A percentile compares a stretch with the other conserved stretches of the same genome.
Evolutionary conservation across 2,329 filamentous ascomycete species (phyloP).

Genomic region (Celoporthe dispersa): DNA sequence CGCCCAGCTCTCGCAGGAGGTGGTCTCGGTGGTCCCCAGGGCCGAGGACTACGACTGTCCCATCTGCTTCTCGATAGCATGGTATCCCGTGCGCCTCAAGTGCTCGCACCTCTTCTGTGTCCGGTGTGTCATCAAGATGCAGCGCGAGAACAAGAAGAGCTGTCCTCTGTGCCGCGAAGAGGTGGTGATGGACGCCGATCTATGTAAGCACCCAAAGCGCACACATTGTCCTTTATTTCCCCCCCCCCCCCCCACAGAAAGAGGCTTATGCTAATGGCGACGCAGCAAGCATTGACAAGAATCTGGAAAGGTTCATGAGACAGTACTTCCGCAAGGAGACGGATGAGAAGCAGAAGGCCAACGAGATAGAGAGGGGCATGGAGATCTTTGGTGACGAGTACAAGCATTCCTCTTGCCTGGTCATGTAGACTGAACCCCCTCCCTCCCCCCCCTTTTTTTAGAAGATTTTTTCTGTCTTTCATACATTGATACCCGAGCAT

Average conservation of each 20-base stretch:
- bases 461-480: not conserved
- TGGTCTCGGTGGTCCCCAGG: constrained; percentile 76
- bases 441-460: not conserved
- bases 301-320: constrained; percentile 71
- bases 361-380: constrained; percentile 75
- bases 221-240: too few species aligned
- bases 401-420: constrained; percentile 58
- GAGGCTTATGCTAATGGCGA: not conserved
- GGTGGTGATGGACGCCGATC: constrained; percentile 72
- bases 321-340: constrained; percentile 76
- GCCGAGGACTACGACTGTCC: constrained; percentile 85
- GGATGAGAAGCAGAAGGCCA: constrained; percentile 69
- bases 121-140: constrained; percentile 79
- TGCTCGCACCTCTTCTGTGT: constrained; percentile 85
- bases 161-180: constrained; percentile 79
- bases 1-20: constrained; percentile 71
- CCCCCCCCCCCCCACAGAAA: not conserved
- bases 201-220: constrained; percentile 49
- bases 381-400: constrained; percentile 73
- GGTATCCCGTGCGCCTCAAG: constrained; percentile 75
- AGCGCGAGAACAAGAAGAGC: constrained; percentile 67
- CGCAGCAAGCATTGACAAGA: constrained; percentile 69
- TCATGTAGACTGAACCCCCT: constrained; percentile 55
- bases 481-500: constrained; percentile 25
- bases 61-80: constrained; percentile 79